Base-by-base conservation (phyloP, 805 yeast species). In the Barnettozyma pratensis region DNA sequence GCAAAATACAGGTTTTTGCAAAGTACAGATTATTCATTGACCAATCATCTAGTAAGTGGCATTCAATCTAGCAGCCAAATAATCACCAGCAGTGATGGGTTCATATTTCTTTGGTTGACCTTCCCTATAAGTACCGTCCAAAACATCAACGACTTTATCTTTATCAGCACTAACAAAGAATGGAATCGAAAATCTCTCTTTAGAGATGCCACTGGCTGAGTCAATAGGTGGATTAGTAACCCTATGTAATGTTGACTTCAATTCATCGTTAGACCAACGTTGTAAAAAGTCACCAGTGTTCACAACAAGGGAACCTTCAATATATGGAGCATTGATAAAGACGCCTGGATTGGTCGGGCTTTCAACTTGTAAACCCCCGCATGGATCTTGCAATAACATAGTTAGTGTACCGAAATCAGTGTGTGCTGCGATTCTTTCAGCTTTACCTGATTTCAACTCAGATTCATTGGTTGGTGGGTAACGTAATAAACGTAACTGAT, bases 351-450 rank as follows among this genome's bases (percentile, higher is more conserved):
- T 40, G 30, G 40, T 45, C 2, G 56, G 58, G 12, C 50, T 39
- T 46, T 58, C 61, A 14, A 59, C 64, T 42, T 60, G 59, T 7
- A 60, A 44, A 4, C 63, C 63, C 14, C 63, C 64, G 49, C 58
- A 52, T 28, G 44, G 45, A 45, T 60, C 64, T 47, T 60, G 64
- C 5, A 57, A 39, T 6, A 59, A 41, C 59, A 60, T 56, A 0
- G 63, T 60, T n/a, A 60, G 34, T 6, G 63, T 59, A 28, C 63
- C 64, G 43, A 57, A 58, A 38, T 60, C 64, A 4, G 63, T 60
- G 30, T 60, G 64, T 5, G 62, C 61, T 19, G 60, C 64, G 29
- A 60, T 59, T 50, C 62, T 56, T 42, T 60, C 64, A 3, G 61
- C 40, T 41, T 54, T 57, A 2, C 60, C 59, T 1, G 37, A 40